A percentile compares a stretch with the other conserved stretches of the same genome.
These are phyloP conservation scores for Sporothrix pallida DNA, from an alignment of 2,329 filamentous ascomycete genomes.

Conservation along the genomic window DNA sequence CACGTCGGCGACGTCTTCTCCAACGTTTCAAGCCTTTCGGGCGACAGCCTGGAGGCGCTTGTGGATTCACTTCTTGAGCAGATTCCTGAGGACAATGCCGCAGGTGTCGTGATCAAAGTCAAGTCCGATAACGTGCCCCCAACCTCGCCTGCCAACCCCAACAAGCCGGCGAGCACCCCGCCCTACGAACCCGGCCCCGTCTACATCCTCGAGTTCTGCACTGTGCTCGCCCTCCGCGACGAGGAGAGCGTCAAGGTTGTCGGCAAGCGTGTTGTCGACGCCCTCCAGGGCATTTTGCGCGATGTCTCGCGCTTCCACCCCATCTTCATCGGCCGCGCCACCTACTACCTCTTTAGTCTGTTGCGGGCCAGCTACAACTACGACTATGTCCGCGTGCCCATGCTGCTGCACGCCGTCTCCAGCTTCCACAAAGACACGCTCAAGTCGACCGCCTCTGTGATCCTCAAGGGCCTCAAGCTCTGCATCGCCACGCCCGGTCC, in stretches of 20 bases:
- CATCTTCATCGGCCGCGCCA: constrained; percentile 80
- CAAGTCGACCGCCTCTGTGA: constrained; percentile 74
- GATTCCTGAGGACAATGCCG: constrained; percentile 80
- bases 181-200: constrained; percentile 85
- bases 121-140: constrained; percentile 79
- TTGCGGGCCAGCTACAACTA: constrained; percentile 86
- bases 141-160: constrained; percentile 59
- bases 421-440: constrained; percentile 80
- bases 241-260: constrained; percentile 72
- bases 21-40: constrained; percentile 67
- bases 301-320: constrained; percentile 80
- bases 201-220: constrained; percentile 90
- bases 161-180: constrained; percentile 57
- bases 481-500: constrained; percentile 80
- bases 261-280: constrained; percentile 79
- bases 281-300: constrained; percentile 79
- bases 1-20: constrained; percentile 80
- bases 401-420: constrained; percentile 89
- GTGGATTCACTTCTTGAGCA: constrained; percentile 78
- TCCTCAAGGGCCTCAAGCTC: constrained; percentile 77
- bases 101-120: constrained; percentile 81
- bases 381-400: constrained; percentile 88
- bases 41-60: constrained; percentile 51
- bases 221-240: constrained; percentile 78
- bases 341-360: constrained; percentile 84